Conservation (phyloP, 2,329 filamentous ascomycete genomes). For the Karstenula rhodostoma region DNA sequence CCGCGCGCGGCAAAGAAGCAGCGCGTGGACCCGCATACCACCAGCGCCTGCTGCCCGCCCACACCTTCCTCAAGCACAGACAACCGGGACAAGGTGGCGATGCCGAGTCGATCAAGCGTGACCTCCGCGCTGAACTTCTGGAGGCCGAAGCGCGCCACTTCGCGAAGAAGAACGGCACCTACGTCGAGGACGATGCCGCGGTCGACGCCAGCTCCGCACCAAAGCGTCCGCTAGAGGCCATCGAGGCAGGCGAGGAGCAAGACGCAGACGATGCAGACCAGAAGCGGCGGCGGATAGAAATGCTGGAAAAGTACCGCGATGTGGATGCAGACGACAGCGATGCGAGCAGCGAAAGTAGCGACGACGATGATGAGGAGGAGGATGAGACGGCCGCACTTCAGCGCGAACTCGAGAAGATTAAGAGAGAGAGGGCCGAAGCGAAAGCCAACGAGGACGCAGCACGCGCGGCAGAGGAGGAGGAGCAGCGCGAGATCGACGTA, state of each 20-base stretch:
- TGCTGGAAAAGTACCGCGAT: constrained; percentile 86
- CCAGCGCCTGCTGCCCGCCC: constrained; percentile 90
- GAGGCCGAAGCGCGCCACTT: constrained; percentile 88
- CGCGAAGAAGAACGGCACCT: constrained; percentile 78
- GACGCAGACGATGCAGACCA: constrained; percentile 76
- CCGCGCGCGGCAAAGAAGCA: constrained; percentile 93
- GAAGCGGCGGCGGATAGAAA: constrained; percentile 75
- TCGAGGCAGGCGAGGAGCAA: constrained; percentile 50
- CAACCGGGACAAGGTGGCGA: constrained; percentile 90
- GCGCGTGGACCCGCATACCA: constrained; percentile 94
- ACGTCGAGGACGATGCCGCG: constrained; percentile 57
- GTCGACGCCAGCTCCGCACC: constrained; percentile 52
- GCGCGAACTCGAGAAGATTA: constrained; percentile 93
- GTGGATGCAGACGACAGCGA: constrained; percentile 80
- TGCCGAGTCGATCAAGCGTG: constrained; percentile 73
- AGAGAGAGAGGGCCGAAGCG: constrained; percentile 82
- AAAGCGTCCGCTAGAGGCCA: constrained; percentile 72
- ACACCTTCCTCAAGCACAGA: constrained; percentile 85
- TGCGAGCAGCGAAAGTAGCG: constrained; percentile 62
- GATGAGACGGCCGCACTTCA: constrained; percentile 88
- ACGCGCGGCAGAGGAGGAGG: constrained; percentile 80
- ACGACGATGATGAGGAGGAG: constrained; percentile 70
- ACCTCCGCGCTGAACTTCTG: constrained; percentile 88
- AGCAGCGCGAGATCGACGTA: constrained; percentile 85
- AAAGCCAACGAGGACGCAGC: constrained; percentile 85